Percentiles rank a stretch among this genome's conserved stretches.
Conservation (phyloP, 176 grass and related monocot species). For the Alopecurus myosuroides region DNA sequence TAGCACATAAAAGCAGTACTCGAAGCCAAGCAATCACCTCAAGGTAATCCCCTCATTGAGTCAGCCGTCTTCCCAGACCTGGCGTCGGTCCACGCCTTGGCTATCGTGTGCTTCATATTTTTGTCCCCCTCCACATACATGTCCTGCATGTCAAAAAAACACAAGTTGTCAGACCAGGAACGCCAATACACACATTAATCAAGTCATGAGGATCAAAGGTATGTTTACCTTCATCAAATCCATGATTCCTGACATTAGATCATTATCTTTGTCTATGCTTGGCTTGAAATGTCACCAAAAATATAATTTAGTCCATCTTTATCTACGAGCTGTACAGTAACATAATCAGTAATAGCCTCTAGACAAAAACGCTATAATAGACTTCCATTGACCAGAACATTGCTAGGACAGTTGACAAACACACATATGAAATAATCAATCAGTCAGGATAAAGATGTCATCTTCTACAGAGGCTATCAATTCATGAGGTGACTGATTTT, state of each 20-base stretch:
- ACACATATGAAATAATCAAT: background rate
- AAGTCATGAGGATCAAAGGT: background rate
- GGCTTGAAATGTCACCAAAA: slow-evolving; percentile 58
- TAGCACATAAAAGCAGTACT: background rate
- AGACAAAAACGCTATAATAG: background rate
- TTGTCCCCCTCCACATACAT: slow-evolving; percentile 76
- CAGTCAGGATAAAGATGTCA: background rate
- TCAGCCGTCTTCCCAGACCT: slow-evolving; percentile 65
- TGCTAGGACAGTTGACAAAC: background rate
- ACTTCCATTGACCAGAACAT: background rate
- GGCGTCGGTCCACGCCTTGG: slow-evolving; percentile 68
- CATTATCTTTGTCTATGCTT: slow-evolving; percentile 65
- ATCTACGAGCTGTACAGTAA: background rate
- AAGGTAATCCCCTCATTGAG: slow-evolving; percentile 43
- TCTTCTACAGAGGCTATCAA: background rate
- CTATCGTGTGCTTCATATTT: slow-evolving; percentile 88
- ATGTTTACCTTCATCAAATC: slow-evolving; percentile 83
- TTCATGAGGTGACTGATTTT: background rate
- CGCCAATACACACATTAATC: background rate
- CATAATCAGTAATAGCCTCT: background rate
- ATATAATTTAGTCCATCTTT: slow-evolving; percentile 6
- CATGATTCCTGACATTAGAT: slow-evolving; percentile 95
- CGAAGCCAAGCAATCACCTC: slow-evolving; percentile 1
- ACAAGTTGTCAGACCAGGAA: background rate
- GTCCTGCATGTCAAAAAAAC: slow-evolving; percentile 40